Evolutionary conservation across 306 rosid genomes (phyloP), one percentile per base, ranked within the genome.

Genomic region (Dryas octopetala): DNA sequence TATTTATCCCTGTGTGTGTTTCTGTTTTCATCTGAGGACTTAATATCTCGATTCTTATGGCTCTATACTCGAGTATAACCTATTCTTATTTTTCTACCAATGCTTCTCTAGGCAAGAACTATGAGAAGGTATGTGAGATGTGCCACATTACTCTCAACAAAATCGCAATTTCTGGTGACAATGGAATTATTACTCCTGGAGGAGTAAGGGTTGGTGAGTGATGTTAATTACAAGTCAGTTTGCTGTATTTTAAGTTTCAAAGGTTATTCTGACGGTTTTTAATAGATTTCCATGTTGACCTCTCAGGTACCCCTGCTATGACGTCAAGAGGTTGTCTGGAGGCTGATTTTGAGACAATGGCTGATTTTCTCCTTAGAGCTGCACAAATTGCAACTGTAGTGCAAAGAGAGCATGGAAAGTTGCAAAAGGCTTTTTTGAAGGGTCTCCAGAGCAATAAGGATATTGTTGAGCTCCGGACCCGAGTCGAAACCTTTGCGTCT

Each of bases 241-340:
- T 67, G 66, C 19, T 19, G 38, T 75, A 14, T 32, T 71, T 78
- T 80, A 23, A 49, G 66, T 2, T 69, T 71, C 41, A 59, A 40
- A 26, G 45, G 32, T 9, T 78, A 41, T 43, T 75, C 32, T 59
- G 10, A 28, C 17, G 63, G 19, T 59, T 78, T 48, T 17, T 62
- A 66, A 19, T 49, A 3, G 23, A 9, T 68, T 77, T 67, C 68
- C 46, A 15, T 83, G 70, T 19, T 81, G 14, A 62, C 69, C 70
- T 57, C 17, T 72, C 66, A 94, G 98, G 98, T 83, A 90, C 98
- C 59, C 96, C 98, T 62, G 98, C 98, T 59, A 95, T 95, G 97
- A 95, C 97, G 43, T 83, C 97, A 70, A 91, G 98, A 83, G 98
- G 98, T 17, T 94, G 98, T 70, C 68, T 94, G 79, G 98, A 95